Base-by-base conservation (phyloP, 768 basidiomycete genomes). In the Leccinum fibrillosum region DNA sequence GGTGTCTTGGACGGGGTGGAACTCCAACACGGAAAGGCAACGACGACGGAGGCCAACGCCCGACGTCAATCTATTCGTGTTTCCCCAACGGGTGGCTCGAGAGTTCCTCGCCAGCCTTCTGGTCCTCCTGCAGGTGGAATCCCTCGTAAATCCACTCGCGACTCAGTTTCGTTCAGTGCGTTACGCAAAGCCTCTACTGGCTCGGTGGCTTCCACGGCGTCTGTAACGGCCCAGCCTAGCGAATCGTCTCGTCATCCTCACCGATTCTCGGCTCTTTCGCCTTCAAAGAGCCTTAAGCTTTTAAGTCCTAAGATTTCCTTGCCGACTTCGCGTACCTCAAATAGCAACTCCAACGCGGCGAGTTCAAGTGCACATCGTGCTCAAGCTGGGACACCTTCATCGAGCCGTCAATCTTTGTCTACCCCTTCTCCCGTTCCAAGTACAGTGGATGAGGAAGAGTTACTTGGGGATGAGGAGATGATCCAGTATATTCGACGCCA, bases 401-500 rank as follows among this genome's bases (percentile, higher is more conserved):
- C 86, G 4, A 88, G 86, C 65, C 81, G 88, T 35, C 86, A 89
- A 58, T 89, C 89, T 21, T 72, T 88, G 23, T 92, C 89, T 4
- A 92, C 90, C 2, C 91, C 92, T 3, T 96, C 94, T 2, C 94
- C 94, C 0, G 84, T 82, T 6, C 87, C 88, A 26, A 86, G 84
- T 63, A 77, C 82, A 2, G 77, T 90, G 3, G 92, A 92, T 58
- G 94, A 95, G 58, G 93, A 95, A 61, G 92, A 95, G 70, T 52
- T 89, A 7, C 75, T 90, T 17, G 97, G 92, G 15, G 97, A 99
- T 68, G 94, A 97, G 60, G 97, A 99, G 76, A 99, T 99, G 97
- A 74, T 90, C 67, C 88, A 90, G 58, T 99, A 96, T 73, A 91
- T 98, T 62, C 84, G 86, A 63, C 83, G 94, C 25, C 92, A 97